Evolutionary conservation across 2,329 filamentous ascomycete species (phyloP).

Genomic region (Aspergillus neoniger): DNA sequence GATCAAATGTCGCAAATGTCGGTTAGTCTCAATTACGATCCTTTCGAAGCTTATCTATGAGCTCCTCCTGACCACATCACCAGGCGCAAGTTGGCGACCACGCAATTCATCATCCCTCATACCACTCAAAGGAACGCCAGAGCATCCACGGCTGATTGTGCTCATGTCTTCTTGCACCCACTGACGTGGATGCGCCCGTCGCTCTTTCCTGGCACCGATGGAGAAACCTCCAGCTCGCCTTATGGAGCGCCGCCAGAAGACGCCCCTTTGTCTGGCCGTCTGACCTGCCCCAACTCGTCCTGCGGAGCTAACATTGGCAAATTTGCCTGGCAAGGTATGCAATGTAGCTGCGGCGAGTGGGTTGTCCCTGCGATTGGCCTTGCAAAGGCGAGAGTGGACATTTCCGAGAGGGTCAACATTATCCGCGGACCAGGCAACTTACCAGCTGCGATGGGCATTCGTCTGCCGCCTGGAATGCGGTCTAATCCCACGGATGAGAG

Average conservation of each 20-base stretch:
- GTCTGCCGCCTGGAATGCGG: slow-evolving; percentile 44
- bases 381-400: slow-evolving; percentile 79
- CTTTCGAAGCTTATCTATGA: background rate
- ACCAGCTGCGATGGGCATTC: slow-evolving; percentile 36
- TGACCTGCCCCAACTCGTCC: slow-evolving; percentile 76
- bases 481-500: slow-evolving; percentile 11
- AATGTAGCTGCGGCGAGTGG: slow-evolving; percentile 89
- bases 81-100: slow-evolving; percentile 63
- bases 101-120: slow-evolving; percentile 69
- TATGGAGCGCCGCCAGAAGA: slow-evolving; percentile 54
- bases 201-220: slow-evolving; percentile 51
- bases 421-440: slow-evolving; percentile 22
- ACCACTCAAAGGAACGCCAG: slow-evolving; percentile 33
- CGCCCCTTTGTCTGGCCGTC: slow-evolving; percentile 77
- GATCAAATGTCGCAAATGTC: slow-evolving; percentile 88
- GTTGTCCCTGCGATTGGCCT: slow-evolving; percentile 87
- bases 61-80: slow-evolving; percentile 12
- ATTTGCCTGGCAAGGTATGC: slow-evolving; percentile 95
- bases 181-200: slow-evolving; percentile 91
- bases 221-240: slow-evolving; percentile 16
- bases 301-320: slow-evolving; percentile 85
- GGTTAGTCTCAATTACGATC: slow-evolving; percentile 52
- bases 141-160: slow-evolving; percentile 55
- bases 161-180: slow-evolving; percentile 88
- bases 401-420: slow-evolving; percentile 48